Evolutionary conservation across 371 early-diverging fungal genomes (phyloP).

Genomic region (Mucor saturninus): DNA sequence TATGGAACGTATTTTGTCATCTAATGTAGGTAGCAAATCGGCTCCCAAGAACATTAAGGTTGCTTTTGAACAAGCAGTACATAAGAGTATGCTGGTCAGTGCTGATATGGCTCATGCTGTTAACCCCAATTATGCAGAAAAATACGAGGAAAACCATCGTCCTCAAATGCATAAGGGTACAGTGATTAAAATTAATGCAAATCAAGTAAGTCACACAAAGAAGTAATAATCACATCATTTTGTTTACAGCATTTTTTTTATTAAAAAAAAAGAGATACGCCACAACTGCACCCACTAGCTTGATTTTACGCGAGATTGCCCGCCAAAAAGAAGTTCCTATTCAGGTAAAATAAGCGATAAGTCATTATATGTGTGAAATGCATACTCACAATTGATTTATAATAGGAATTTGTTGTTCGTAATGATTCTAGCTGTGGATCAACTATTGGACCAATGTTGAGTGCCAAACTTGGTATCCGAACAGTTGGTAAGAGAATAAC

Average conservation of each 20-base stretch:
- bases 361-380: neutral
- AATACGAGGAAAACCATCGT: conserved; percentile 88
- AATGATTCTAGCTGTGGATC: conserved; percentile 94
- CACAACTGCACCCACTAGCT: conserved; percentile 85
- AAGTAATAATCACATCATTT: conserved; percentile 29
- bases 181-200: conserved; percentile 94
- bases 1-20: conserved; percentile 59
- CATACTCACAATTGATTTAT: neutral
- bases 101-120: conserved; percentile 95
- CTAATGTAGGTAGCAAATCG: conserved; percentile 31
- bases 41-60: conserved; percentile 21
- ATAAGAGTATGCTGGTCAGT: conserved; percentile 83
- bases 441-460: conserved; percentile 94
- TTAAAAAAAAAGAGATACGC: conserved; percentile 65
- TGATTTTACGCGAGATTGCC: conserved; percentile 80
- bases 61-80: conserved; percentile 81
- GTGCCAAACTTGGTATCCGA: conserved; percentile 88
- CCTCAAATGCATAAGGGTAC: conserved; percentile 91
- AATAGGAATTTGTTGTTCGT: conserved; percentile 85
- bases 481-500: conserved; percentile 70
- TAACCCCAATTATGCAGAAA: conserved; percentile 87
- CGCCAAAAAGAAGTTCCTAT: conserved; percentile 71
- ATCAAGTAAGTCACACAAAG: conserved; percentile 61
- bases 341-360: conserved; percentile 48
- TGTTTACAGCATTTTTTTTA: too few relatives aligned